Percentiles rank a stretch among this genome's conserved stretches.
phyloP scores from a whole-genome alignment of 768 basidiomycete species.

The Thelephora ganbajun region DNA sequence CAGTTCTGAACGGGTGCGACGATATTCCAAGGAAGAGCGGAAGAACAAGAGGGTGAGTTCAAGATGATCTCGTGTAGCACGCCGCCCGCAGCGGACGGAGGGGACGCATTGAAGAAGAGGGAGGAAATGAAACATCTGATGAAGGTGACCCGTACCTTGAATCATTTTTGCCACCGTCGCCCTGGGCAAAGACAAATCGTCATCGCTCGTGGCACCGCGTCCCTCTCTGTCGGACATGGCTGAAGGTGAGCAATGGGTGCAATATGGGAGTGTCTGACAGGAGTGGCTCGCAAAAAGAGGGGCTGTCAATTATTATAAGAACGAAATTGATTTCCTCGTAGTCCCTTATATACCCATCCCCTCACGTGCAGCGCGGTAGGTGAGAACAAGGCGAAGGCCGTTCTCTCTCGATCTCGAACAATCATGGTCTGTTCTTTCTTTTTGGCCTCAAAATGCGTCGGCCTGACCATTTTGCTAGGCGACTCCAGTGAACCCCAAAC shows the following conservation, averaged over 20 bases:
- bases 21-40: conserved; percentile 4
- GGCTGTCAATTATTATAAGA: background rate
- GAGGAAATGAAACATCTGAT: background rate
- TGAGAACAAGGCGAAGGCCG: background rate
- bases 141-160: conserved; percentile 38
- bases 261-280: background rate
- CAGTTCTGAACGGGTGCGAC: conserved; percentile 44
- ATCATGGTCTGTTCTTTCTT: background rate
- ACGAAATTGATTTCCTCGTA: background rate
- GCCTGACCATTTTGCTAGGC: conserved; percentile 29
- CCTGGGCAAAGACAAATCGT: conserved; percentile 90
- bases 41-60: conserved; percentile 1
- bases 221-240: conserved; percentile 89
- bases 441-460: background rate
- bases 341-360: background rate
- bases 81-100: too few species aligned
- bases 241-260: background rate
- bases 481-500: conserved; percentile 95
- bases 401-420: background rate
- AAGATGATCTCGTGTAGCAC: conserved; percentile 2
- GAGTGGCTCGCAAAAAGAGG: background rate
- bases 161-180: conserved; percentile 98
- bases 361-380: background rate
- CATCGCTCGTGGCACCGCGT: conserved; percentile 56
- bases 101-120: background rate